Conservation (phyloP, 2,329 filamentous ascomycete species). For the Didymella pomorum region DNA sequence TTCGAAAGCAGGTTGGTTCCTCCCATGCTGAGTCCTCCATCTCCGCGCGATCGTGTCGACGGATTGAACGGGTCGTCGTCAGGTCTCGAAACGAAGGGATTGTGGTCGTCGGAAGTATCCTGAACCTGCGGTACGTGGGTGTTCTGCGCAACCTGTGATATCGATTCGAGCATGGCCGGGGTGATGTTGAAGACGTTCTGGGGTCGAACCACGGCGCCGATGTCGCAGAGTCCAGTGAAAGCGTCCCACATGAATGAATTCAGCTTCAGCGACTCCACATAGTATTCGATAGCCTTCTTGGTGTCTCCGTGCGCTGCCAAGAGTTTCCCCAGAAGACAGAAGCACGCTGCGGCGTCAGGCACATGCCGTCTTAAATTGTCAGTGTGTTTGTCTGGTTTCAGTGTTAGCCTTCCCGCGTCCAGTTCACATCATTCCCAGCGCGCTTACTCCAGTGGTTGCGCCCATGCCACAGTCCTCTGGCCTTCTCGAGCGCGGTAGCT, state of each 20-base stretch:
- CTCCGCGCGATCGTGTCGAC: constrained; percentile 40
- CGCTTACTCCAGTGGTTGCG: constrained; percentile 79
- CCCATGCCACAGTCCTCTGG: constrained; percentile 75
- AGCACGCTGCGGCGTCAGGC: constrained; percentile 85
- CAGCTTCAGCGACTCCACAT: constrained; percentile 84
- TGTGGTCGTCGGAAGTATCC: constrained; percentile 34
- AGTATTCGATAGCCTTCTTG: constrained; percentile 83
- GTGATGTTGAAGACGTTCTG: constrained; percentile 86
- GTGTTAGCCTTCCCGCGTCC: constrained; percentile 19
- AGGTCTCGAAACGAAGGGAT: constrained; percentile 48
- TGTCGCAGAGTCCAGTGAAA: constrained; percentile 86
- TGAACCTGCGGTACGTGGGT: constrained; percentile 29
- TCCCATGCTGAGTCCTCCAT: constrained; percentile 47
- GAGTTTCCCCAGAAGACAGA: constrained; percentile 85
- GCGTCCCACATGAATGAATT: constrained; percentile 99
- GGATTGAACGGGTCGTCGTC: constrained; percentile 57
- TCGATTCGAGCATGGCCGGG: constrained; percentile 65
- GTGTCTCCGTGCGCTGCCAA: constrained; percentile 81
- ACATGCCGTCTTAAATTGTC: constrained; percentile 75
- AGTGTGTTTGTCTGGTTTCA: constrained; percentile 69
- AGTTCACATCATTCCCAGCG: neutral
- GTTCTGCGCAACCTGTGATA: constrained; percentile 46
- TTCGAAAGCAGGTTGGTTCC: constrained; percentile 52
- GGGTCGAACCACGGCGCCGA: constrained; percentile 77
- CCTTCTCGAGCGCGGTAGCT: constrained; percentile 82